These are phyloP conservation scores for Trichoderma erinaceum DNA, from an alignment of 495 filamentous ascomycete species.

Conservation along the genomic window DNA sequence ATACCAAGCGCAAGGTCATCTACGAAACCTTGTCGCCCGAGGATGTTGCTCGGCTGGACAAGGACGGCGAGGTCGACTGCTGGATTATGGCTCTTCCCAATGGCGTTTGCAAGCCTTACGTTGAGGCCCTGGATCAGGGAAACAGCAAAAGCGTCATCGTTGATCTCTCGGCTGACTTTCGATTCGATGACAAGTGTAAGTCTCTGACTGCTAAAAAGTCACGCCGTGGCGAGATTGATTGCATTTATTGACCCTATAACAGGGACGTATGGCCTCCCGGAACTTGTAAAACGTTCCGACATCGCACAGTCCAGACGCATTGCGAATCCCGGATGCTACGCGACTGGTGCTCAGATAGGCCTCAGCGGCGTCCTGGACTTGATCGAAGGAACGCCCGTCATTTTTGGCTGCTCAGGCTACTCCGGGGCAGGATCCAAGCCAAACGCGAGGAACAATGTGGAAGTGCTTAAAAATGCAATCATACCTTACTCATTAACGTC, in stretches of 20 bases:
- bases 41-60: conserved; percentile 85
- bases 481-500: conserved; percentile 91
- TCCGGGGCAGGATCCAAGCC: conserved; percentile 96
- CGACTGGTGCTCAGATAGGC: conserved; percentile 90
- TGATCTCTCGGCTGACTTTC: conserved; percentile 92
- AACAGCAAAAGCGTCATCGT: conserved; percentile 72
- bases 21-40: conserved; percentile 90
- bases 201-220: neutral
- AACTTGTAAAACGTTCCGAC: conserved; percentile 69
- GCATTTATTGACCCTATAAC: neutral
- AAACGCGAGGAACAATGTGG: conserved; percentile 88
- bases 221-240: neutral
- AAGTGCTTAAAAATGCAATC: conserved; percentile 80
- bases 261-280: conserved; percentile 87
- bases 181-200: conserved; percentile 72
- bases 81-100: conserved; percentile 99
- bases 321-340: conserved; percentile 93
- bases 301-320: conserved; percentile 83
- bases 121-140: conserved; percentile 72
- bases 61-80: conserved; percentile 88
- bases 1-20: conserved; percentile 84
- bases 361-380: conserved; percentile 77
- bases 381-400: conserved; percentile 72
- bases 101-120: conserved; percentile 92
- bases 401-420: conserved; percentile 94